Base-by-base conservation (phyloP, 2,329 filamentous ascomycete species). In the Trichophyton simii region DNA sequence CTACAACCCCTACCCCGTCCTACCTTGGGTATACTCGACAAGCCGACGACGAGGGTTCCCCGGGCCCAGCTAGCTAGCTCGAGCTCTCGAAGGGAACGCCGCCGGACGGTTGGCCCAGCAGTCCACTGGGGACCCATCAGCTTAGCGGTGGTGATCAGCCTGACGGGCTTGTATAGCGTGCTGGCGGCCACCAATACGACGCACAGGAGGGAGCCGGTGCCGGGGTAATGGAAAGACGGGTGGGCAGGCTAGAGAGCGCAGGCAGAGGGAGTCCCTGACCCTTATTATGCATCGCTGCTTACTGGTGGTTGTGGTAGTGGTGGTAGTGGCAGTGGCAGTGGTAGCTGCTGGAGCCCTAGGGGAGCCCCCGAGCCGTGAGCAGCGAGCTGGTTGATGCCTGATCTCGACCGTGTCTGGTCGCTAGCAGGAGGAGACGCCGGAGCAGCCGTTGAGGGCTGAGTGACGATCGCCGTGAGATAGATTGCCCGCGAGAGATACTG, bases 151-250 rank as follows among this genome's bases (percentile, higher is more conserved):
- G 50, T 31, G 50, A 54, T 54, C 50, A 31, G 22, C 28, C 7
- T 8, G n/a, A 7, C 20, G 46, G 50, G 50, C 50, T 54, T 54
- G 50, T 54, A 54, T 54, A 54, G 50, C 50, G 50, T 54, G 50
- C n/a, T 13, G 50, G 31, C 28, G 22, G 50, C 50, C 50, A 31
- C 50, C 50, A 54, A 54, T 54, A 54, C 50, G 50, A 25, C 18
- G 50, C 22, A 11, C 13, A 20, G 50, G 15, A n/a, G 50, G 22
- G 50, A 54, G 50, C 50, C 50, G 50, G 50, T 54, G 50, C 50
- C 50, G 50, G 50, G 50, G 50, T 54, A 31, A 31, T 54, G 50
- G 50, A 54, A 38, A 54, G 50, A n/a, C 50, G 50, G 15, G 6
- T n/a, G 34, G 34, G 34, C 34, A 38, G 46, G 46, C 46, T 28